phyloP scores from a whole-genome alignment of 495 filamentous ascomycete genomes.

The Penicillium egyptiacum region DNA sequence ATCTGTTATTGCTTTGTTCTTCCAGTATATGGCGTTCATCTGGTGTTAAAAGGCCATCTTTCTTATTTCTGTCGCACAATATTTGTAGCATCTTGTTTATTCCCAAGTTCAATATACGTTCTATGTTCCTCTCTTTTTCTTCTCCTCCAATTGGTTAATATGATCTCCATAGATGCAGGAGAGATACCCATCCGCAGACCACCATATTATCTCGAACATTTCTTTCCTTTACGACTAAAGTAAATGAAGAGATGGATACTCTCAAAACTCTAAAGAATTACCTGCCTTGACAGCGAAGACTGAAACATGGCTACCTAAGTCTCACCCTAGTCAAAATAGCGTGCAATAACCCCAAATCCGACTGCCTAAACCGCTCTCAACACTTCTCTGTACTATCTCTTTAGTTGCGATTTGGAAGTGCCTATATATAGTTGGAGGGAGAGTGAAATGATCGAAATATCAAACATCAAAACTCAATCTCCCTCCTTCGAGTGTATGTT shows the following conservation, averaged over 20 bases:
- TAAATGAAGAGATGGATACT: too few species aligned
- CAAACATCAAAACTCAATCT: not conserved
- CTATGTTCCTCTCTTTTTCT: too few species aligned
- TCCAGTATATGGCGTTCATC: not conserved
- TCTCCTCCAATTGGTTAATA: not conserved
- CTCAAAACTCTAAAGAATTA: not conserved
- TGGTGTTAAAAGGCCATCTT: not conserved
- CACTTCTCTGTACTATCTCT: not conserved
- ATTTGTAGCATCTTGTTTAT: not conserved
- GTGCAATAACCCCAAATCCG: not conserved
- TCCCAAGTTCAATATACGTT: not conserved
- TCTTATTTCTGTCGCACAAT: not conserved
- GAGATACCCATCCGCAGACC: too few species aligned
- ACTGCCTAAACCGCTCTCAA: not conserved
- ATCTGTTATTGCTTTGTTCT: too few species aligned
- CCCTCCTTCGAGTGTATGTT: not conserved
- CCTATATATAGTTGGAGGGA: not conserved
- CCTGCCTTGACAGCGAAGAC: not conserved
- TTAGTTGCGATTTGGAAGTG: not conserved
- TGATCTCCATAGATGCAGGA: not conserved
- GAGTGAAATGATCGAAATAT: not conserved
- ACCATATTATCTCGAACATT: too few species aligned
- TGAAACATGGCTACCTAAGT: not conserved
- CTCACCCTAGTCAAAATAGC: not conserved
- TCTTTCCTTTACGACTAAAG: too few species aligned